phyloP scores from a whole-genome alignment of 768 basidiomycete genomes.

The Pseudohyphozyma bogoriensis region DNA sequence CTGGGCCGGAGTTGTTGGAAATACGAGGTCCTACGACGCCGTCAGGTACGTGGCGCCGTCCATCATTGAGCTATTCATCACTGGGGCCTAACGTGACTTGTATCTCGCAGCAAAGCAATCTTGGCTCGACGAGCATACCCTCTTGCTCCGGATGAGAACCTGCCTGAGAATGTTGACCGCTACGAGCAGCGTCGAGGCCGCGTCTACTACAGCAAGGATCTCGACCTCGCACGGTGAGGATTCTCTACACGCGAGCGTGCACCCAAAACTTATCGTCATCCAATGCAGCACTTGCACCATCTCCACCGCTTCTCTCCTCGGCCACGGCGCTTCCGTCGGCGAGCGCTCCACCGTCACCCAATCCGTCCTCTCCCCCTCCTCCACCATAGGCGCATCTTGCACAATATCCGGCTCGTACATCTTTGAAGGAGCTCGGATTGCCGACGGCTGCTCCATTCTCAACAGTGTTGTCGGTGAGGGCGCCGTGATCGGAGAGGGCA shows the following conservation, averaged over 20 bases:
- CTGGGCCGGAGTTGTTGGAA: constrained; percentile 86
- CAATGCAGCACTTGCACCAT: constrained; percentile 76
- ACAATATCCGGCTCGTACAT: constrained; percentile 55
- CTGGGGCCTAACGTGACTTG: constrained; percentile 3
- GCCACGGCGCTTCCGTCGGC: constrained; percentile 63
- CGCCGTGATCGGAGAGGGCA: constrained; percentile 58
- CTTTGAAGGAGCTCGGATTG: constrained; percentile 54
- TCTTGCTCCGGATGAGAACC: constrained; percentile 85
- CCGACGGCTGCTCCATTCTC: constrained; percentile 61
- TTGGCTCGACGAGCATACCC: constrained; percentile 91
- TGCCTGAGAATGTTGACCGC: constrained; percentile 58
- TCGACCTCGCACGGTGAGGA: constrained; percentile 68
- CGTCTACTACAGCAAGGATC: constrained; percentile 75
- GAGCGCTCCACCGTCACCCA: constrained; percentile 53
- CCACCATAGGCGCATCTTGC: constrained; percentile 37
- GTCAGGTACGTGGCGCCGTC: constrained; percentile 51
- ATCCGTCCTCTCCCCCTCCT: constrained; percentile 38
- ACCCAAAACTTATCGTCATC: neutral
- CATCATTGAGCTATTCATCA: constrained; percentile 3
- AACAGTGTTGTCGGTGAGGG: constrained; percentile 70
- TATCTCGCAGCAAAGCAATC: constrained; percentile 65
- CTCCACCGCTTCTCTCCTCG: constrained; percentile 72
- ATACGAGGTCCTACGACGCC: constrained; percentile 82
- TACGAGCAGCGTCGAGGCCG: constrained; percentile 84
- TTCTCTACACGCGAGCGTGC: neutral